These are phyloP conservation scores for Termitomyces sp. DNA, from an alignment of 768 basidiomycete genomes.

Conservation along the genomic window DNA sequence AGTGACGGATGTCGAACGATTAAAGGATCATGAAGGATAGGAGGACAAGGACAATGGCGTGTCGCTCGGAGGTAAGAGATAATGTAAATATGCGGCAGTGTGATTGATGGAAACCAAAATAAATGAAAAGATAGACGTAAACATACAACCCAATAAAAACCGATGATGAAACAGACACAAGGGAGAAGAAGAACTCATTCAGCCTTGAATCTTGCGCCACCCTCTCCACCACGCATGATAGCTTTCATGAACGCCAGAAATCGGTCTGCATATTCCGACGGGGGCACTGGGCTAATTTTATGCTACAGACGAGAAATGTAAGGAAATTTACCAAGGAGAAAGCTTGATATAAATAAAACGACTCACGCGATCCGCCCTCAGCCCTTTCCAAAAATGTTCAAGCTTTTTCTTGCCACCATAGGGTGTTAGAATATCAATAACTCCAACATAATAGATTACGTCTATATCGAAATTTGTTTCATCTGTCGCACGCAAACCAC, in stretches of 20 bases:
- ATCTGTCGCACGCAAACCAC: conserved; percentile 85
- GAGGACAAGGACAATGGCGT: not conserved
- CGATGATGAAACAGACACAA: not conserved
- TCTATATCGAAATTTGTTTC: conserved; percentile 71
- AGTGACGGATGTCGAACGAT: not conserved
- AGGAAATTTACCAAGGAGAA: conserved; percentile 2
- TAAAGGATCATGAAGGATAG: not conserved
- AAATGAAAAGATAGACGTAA: not conserved
- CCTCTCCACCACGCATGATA: conserved; percentile 77
- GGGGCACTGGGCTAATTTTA: conserved; percentile 91
- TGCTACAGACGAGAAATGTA: conserved; percentile 43
- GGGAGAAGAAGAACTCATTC: conserved; percentile 17
- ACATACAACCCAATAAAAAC: not conserved
- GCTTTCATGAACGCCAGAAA: conserved; percentile 87
- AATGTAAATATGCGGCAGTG: not conserved
- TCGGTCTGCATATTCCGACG: conserved; percentile 79
- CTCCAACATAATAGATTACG: conserved; percentile 87
- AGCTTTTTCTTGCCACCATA: conserved; percentile 71
- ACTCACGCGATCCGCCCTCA: conserved; percentile 82
- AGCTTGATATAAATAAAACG: conserved; percentile 14
- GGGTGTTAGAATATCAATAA: conserved; percentile 96
- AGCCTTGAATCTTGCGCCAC: conserved; percentile 40
- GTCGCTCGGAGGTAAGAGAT: not conserved
- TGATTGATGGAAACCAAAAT: not conserved
- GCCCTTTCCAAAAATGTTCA: conserved; percentile 91